Evolutionary conservation across 495 filamentous ascomycete species (phyloP).

Genomic region (Xylaria flabelliformis): DNA sequence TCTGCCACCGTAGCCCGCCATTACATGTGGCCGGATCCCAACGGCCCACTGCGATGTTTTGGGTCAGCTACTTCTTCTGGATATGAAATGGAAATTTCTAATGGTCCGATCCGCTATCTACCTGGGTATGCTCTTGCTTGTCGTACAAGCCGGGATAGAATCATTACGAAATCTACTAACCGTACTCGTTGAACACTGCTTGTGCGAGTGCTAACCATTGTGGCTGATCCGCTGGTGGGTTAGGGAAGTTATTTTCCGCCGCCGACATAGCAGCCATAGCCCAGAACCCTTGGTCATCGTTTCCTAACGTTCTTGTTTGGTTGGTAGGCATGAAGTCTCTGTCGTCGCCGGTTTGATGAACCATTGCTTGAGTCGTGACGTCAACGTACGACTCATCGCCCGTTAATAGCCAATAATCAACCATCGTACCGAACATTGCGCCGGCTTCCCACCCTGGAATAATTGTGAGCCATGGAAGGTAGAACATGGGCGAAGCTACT

Average conservation of each 20-base stretch:
- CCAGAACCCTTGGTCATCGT: slow-evolving; percentile 91
- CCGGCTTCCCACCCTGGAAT: slow-evolving; percentile 74
- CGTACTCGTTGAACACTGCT: slow-evolving; percentile 75
- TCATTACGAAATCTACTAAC: not conserved
- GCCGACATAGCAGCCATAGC: slow-evolving; percentile 81
- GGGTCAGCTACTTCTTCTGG: not conserved
- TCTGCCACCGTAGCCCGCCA: slow-evolving; percentile 87
- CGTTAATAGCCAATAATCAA: slow-evolving; percentile 87
- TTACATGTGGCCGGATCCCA: slow-evolving; percentile 74
- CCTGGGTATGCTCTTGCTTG: not conserved
- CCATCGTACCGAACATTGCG: slow-evolving; percentile 74
- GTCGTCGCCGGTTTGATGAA: slow-evolving; percentile 72
- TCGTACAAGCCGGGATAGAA: not conserved
- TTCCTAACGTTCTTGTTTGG: slow-evolving; percentile 76
- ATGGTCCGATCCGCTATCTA: too few relatives aligned
- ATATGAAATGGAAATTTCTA: not conserved
- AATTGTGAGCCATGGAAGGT: slow-evolving; percentile 24
- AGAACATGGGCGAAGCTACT: slow-evolving; percentile 15
- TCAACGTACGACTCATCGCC: slow-evolving; percentile 76
- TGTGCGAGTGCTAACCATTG: slow-evolving; percentile 83
- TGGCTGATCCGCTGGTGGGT: slow-evolving; percentile 65
- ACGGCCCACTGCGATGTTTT: slow-evolving; percentile 47
- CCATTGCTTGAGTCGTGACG: slow-evolving; percentile 67
- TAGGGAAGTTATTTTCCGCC: slow-evolving; percentile 76
- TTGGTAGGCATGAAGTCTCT: slow-evolving; percentile 81